phyloP scores from a whole-genome alignment of 1,139 yeast species.

The Geotrichum restrictum region DNA sequence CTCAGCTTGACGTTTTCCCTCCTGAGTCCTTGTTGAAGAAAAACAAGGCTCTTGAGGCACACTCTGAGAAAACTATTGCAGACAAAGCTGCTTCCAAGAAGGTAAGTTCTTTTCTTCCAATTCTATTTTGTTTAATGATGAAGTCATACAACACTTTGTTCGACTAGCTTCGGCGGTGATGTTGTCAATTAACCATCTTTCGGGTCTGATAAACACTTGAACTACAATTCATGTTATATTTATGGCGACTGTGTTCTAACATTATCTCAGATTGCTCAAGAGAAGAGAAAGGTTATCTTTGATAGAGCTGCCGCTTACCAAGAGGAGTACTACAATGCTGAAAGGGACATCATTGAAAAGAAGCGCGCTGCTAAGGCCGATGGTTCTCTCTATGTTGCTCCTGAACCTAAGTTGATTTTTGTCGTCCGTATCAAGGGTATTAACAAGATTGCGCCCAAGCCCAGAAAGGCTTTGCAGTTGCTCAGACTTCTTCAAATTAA shows the following conservation, averaged over 20 bases:
- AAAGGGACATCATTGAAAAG: conserved; percentile 86
- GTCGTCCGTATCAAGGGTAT: conserved; percentile 99
- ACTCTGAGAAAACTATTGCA: conserved; percentile 74
- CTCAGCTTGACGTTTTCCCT: conserved; percentile 40
- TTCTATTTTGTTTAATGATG: conserved; percentile 21
- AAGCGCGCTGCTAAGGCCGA: conserved; percentile 95
- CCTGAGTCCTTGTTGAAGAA: conserved; percentile 98
- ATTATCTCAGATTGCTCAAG: conserved; percentile 22
- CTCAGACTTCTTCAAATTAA: conserved; percentile 97
- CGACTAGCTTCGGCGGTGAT: conserved; percentile 57
- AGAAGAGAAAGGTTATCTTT: conserved; percentile 87
- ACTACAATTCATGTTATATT: neutral
- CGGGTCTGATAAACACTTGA: conserved; percentile 73
- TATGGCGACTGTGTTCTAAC: conserved; percentile 30
- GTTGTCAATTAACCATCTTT: conserved; percentile 99
- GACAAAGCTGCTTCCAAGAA: conserved; percentile 87
- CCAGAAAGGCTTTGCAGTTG: conserved; percentile 98
- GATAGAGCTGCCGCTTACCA: conserved; percentile 98
- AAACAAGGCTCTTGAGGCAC: conserved; percentile 60
- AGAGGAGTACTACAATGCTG: conserved; percentile 93
- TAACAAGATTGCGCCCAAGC: conserved; percentile 99
- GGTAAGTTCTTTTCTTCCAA: conserved; percentile 50
- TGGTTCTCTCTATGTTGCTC: conserved; percentile 80
- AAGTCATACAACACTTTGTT: conserved; percentile 23
- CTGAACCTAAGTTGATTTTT: conserved; percentile 94